Evolutionary conservation across 2,329 filamentous ascomycete genomes (phyloP), one percentile per base, ranked within the genome.

Genomic region (Aotearoamyces nothofagi): DNA sequence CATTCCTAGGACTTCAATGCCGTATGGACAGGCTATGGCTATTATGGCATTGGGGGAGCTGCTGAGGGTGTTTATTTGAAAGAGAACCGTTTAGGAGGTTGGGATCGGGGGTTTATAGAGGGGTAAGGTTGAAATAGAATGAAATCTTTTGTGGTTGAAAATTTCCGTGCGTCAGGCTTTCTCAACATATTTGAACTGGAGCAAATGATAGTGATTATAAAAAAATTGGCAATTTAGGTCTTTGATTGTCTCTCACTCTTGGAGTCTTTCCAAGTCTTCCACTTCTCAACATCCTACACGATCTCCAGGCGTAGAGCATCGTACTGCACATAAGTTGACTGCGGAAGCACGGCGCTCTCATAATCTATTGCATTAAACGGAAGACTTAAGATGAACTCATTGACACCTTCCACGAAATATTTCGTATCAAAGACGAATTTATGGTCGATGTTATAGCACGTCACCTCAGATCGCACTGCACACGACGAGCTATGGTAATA

Each of bases 11-110:
- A 87, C 80, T 3, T 77, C 74, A 41, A 87, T 86, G 80, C 80
- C 79, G 5, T 86, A 86, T 42, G 80, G 80, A 0, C 80, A 86
- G 50, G 77, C 78, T 0, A 84, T 86, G 79, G 79, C 77, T 1
- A 82, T 84, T 37, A 83, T 86, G 73, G 73, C 77, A 0, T 49
- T 86, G 38, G 78, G 77, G 0, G 80, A 87, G 53, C 79, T 77
- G 41, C 47, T 80, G 50, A 61, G 77, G 26, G n/a, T n/a, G n/a
- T n/a, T n/a, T n/a, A n/a, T n/a, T n/a, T n/a, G n/a, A n/a, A n/a
- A n/a, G n/a, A n/a, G n/a, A n/a, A n/a, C n/a, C n/a, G n/a, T n/a
- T n/a, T n/a, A n/a, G n/a, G n/a, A n/a, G n/a, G n/a, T n/a, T n/a
- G n/a, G n/a, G n/a, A n/a, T n/a, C n/a, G n/a, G n/a, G n/a, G n/a